Evolutionary conservation across 495 filamentous ascomycete genomes (phyloP).

Genomic region (Aspergillus avenaceus): DNA sequence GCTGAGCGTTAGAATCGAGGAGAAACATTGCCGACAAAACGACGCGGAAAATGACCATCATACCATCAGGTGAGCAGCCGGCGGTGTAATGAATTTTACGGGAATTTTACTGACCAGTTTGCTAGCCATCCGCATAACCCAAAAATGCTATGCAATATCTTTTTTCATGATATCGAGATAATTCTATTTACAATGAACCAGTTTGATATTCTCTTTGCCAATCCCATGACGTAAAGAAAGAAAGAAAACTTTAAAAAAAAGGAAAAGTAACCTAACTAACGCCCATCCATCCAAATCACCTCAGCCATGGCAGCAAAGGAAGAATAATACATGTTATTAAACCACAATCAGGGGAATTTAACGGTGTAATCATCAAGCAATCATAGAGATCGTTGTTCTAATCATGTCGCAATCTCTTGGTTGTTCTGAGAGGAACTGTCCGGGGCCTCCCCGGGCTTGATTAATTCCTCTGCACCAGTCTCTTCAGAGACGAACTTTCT

Average conservation of each 20-base stretch:
- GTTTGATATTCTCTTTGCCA: constrained; percentile 5
- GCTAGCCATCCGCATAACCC: not conserved
- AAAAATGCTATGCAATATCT: not conserved
- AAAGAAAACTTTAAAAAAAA: no score
- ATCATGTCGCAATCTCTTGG: constrained; percentile 38
- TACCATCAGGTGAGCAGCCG: not conserved
- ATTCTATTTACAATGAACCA: constrained; percentile 29
- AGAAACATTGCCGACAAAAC: not conserved
- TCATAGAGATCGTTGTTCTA: constrained; percentile 3
- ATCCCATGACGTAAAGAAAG: constrained; percentile 19
- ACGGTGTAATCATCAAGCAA: not conserved
- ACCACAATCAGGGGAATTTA: constrained; percentile 7
- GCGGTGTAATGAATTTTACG: not conserved
- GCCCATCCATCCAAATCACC: constrained; percentile 29
- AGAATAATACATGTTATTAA: constrained; percentile 34
- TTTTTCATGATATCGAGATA: constrained; percentile 18
- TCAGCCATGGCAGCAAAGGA: constrained; percentile 24
- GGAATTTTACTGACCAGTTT: not conserved
- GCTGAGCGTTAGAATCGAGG: constrained; percentile 1
- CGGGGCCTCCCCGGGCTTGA: constrained; percentile 58
- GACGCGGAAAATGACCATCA: not conserved
- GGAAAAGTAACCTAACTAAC: constrained; percentile 28
- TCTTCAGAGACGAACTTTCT: constrained; percentile 83
- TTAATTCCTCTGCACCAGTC: constrained; percentile 65
- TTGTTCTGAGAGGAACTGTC: constrained; percentile 20